Conservation (phyloP, 306 rosid genomes). For the Inga laurina region DNA sequence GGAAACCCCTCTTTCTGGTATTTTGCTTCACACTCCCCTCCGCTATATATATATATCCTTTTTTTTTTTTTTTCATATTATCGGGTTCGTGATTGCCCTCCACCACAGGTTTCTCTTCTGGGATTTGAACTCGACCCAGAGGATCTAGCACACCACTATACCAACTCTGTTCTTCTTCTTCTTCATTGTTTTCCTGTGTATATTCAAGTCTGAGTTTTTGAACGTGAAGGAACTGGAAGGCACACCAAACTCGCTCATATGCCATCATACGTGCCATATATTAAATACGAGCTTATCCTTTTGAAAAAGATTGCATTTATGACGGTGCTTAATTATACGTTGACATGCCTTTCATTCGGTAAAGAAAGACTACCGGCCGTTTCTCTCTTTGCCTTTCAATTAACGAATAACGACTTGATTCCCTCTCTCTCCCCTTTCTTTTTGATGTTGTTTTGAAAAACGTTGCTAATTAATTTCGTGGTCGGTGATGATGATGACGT, state of each 20-base stretch:
- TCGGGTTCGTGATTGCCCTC: too few species aligned
- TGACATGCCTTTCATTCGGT: not conserved
- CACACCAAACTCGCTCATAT: not conserved
- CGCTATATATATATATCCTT: too few species aligned
- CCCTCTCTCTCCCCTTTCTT: not conserved
- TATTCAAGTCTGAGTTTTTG: not conserved
- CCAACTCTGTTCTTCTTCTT: too few species aligned
- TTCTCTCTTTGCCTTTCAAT: not conserved
- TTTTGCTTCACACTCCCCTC: not conserved
- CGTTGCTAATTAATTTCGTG: not conserved
- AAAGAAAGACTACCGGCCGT: not conserved
- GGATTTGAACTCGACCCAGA: too few species aligned
- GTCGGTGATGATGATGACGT: not conserved
- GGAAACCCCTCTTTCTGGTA: conserved; percentile 54
- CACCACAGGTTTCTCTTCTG: too few species aligned
- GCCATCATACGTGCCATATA: not conserved
- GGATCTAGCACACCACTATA: too few species aligned
- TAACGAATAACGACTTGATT: not conserved
- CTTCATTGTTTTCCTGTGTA: not conserved
- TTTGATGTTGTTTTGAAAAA: not conserved
- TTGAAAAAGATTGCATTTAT: not conserved
- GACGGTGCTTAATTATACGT: not conserved
- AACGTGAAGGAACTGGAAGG: not conserved
- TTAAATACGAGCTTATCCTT: not conserved
- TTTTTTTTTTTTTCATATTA: too few species aligned